Evolutionary conservation across 2,329 filamentous ascomycete species (phyloP).

Genomic region (Fulvia fulva): DNA sequence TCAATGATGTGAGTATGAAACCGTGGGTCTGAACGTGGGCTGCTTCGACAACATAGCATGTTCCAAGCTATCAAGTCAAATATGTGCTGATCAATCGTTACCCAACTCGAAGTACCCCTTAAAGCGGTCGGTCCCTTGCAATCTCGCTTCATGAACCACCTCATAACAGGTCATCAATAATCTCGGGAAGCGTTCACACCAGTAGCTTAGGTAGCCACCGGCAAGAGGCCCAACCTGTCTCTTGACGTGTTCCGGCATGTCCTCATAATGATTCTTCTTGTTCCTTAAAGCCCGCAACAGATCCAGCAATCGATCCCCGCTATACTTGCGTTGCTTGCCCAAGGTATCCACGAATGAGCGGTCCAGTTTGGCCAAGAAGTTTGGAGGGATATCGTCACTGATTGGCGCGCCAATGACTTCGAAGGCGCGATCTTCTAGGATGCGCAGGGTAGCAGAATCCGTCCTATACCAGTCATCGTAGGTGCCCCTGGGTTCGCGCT

Average conservation of each 20-base stretch:
- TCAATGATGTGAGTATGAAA: neutral
- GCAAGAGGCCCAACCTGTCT: slow-evolving; percentile 67
- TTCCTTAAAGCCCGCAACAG: slow-evolving; percentile 84
- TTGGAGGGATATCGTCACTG: slow-evolving; percentile 50
- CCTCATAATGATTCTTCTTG: slow-evolving; percentile 97
- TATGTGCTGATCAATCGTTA: slow-evolving; percentile 7
- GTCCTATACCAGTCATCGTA: slow-evolving; percentile 30
- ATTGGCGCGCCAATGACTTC: slow-evolving; percentile 49
- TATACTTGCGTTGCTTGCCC: slow-evolving; percentile 94
- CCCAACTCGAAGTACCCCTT: slow-evolving; percentile 60
- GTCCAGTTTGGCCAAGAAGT: slow-evolving; percentile 72
- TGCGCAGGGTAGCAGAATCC: slow-evolving; percentile 57
- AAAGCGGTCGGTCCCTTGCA: slow-evolving; percentile 64
- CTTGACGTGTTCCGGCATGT: slow-evolving; percentile 81
- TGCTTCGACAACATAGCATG: too few relatives aligned
- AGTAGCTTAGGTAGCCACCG: slow-evolving; percentile 74
- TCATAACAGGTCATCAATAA: slow-evolving; percentile 75
- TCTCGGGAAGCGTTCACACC: slow-evolving; percentile 73
- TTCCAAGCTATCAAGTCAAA: neutral
- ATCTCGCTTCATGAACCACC: slow-evolving; percentile 63
- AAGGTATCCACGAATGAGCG: slow-evolving; percentile 82
- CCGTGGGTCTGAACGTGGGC: too few relatives aligned
- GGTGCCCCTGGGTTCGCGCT: slow-evolving; percentile 76
- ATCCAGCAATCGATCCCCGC: slow-evolving; percentile 76
- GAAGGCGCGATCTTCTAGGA: slow-evolving; percentile 50